Base-by-base conservation (phyloP, 2,329 filamentous ascomycete species). In the Tolypocladium cylindrosporum region DNA sequence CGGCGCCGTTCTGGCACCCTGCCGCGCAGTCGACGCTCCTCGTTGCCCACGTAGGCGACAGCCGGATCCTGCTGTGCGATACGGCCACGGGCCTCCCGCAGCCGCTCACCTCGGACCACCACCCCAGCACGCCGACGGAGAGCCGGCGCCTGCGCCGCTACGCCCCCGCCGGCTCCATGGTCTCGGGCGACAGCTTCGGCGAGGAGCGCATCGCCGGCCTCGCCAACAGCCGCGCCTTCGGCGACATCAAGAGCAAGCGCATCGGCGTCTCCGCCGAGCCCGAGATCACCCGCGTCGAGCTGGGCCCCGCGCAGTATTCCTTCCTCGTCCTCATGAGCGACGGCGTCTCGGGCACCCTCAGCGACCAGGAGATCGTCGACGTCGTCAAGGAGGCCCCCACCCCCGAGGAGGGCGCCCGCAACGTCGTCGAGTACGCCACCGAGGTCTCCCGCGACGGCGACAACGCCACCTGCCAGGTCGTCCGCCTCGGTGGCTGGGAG, bases 331-430 rank as follows among this genome's bases (percentile, higher is more conserved):
- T 99, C 53, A 84, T 96, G 71, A 89, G 85, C 2, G 94, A 99
- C 71, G 94, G 94, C 34, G 85, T 99, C 11, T 93, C 87, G 24
- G 93, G 90, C 8, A 89, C 89, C 19, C 77, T 97, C 27, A 85
- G 82, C 57, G 94, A 99, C 68, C 93, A 97, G 74, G 94, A 99
- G 74, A 91, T 97, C 61, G 92, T 97, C 37, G 94, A 99, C 69
- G 86, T 97, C 39, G 81, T 97, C 66, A 97, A 97, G 72, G 94
- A 99, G 73, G 90, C 91, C 6, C 86, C 81, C 68, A 97, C 93
- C 0, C 94, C 94, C 0, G 93, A 96, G 64, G 85, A 96, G 69
- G 94, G 86, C 3, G 86, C 91, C 1, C 81, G 80, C 59, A 85
- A 87, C 61, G 83, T 99, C 9, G 90, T 96, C 36, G 84, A 84